Conservation (phyloP, 1,284 basidiomycete species). For the Cutaneotrichosporon sp. region DNA sequence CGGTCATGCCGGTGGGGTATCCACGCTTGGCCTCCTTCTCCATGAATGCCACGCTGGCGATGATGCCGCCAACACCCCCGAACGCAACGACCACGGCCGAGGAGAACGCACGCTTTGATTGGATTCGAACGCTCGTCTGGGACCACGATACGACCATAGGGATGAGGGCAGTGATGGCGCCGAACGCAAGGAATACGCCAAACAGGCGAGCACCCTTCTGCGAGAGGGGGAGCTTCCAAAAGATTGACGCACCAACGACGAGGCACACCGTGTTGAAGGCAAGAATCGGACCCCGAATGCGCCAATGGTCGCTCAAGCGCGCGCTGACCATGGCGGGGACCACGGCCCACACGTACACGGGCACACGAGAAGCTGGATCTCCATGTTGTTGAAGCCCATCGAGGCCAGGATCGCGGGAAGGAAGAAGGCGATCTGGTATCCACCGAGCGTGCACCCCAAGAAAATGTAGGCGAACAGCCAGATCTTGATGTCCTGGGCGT, state of each 20-base stretch:
- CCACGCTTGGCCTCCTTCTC: slow-evolving; percentile 12
- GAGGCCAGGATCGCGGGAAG: slow-evolving; percentile 53
- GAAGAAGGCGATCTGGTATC: slow-evolving; percentile 45
- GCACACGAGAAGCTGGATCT: slow-evolving; percentile 47
- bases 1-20: slow-evolving; percentile 21
- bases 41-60: slow-evolving; percentile 29
- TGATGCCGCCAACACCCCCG: slow-evolving; percentile 55
- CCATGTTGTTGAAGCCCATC: slow-evolving; percentile 46
- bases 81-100: slow-evolving; percentile 51
- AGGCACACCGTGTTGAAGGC: slow-evolving; percentile 4
- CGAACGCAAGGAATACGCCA: slow-evolving; percentile 53
- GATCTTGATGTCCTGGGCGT: slow-evolving; percentile 52
- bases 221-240: slow-evolving; percentile 1
- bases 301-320: slow-evolving; percentile 44
- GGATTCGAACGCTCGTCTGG: slow-evolving; percentile 53
- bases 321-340: slow-evolving; percentile 48
- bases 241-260: slow-evolving; percentile 15
- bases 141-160: slow-evolving; percentile 45
- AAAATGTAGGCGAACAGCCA: slow-evolving; percentile 56
- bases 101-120: slow-evolving; percentile 49
- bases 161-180: slow-evolving; percentile 38
- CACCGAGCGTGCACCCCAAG: slow-evolving; percentile 29
- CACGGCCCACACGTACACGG: slow-evolving; percentile 51
- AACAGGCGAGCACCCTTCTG: slow-evolving; percentile 11
- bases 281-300: slow-evolving; percentile 8